Base-by-base conservation (phyloP, 192 early-diverging fungal species). In the Polychytrium aggregatum region DNA sequence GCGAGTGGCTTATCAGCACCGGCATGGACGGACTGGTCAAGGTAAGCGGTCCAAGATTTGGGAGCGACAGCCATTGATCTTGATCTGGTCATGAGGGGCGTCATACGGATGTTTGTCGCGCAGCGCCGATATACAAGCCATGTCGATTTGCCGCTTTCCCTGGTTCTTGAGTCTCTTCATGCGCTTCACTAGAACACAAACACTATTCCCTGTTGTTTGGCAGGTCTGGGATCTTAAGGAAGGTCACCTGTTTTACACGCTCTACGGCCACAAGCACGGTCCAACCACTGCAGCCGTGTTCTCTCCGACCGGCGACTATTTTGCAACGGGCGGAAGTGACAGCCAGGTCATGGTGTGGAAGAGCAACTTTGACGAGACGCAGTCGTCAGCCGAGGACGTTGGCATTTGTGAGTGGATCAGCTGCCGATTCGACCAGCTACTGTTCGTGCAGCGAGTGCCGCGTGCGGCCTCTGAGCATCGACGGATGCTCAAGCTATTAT, bases 181-280 rank as follows among this genome's bases (percentile, higher is more conserved):
- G n/a, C n/a, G n/a, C n/a, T n/a, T n/a, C n/a, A n/a, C n/a, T n/a
- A n/a, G n/a, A n/a, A n/a, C n/a, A n/a, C n/a, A n/a, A n/a, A n/a
- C n/a, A n/a, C n/a, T n/a, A n/a, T n/a, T n/a, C n/a, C 7, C 5
- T 3, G 24, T 7, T 17, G 10, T 24, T 10, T 10, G 20, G 11
- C 29, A 74, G 67, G 66, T 79, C 41, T 79, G 75, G 75, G 77
- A 79, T 56, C 33, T 79, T 21, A 72, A 71, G 40, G 77, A 79
- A 57, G 77, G 77, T 0, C 74, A 75, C 52, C 48, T 79, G 31
- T 76, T 76, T 40, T 79, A 79, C 52, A 76, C 77, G 18, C 56
- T 79, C 13, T 70, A 79, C 52, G 77, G 77, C 3, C 77, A 79
- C 53, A 65, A 71, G 46, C 20, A 60, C 33, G 77, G 76, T 4